These are phyloP conservation scores for Lasiodiplodia hormozganensis DNA, from an alignment of 2,329 filamentous ascomycete genomes.

Conservation along the genomic window DNA sequence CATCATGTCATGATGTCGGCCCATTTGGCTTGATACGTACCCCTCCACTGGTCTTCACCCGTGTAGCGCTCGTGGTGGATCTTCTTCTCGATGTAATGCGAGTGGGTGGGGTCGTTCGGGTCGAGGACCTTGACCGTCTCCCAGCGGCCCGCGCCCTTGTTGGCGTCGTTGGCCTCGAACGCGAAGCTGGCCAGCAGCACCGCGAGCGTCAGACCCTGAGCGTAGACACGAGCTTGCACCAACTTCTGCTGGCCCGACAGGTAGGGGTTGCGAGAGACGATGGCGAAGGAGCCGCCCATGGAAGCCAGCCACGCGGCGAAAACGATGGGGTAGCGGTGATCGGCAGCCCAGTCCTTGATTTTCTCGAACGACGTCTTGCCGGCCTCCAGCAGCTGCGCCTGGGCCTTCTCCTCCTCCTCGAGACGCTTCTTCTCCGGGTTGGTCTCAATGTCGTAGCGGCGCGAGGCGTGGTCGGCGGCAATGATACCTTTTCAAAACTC, in stretches of 20 bases:
- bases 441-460: conserved; percentile 71
- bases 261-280: conserved; percentile 80
- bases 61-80: conserved; percentile 86
- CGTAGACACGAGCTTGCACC: conserved; percentile 93
- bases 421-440: conserved; percentile 70
- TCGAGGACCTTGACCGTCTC: conserved; percentile 83
- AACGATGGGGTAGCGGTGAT: conserved; percentile 88
- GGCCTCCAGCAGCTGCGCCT: conserved; percentile 48
- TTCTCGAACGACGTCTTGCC: conserved; percentile 66
- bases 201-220: conserved; percentile 84
- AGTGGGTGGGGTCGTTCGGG: conserved; percentile 81
- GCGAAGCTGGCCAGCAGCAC: conserved; percentile 83
- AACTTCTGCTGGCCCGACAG: conserved; percentile 82
- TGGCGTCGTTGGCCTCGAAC: conserved; percentile 82
- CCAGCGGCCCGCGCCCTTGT: conserved; percentile 77
- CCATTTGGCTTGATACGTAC: conserved; percentile 55
- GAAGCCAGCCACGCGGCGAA: conserved; percentile 80
- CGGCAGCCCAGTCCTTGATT: conserved; percentile 74
- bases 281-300: conserved; percentile 75
- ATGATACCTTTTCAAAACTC: conserved; percentile 67
- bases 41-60: conserved; percentile 93
- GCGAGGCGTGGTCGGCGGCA: conserved; percentile 77
- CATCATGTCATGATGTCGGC: conserved; percentile 23
- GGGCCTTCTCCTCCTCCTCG: conserved; percentile 55
- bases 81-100: conserved; percentile 83